Percentiles rank a stretch among this genome's conserved stretches.
Conservation (phyloP, 2,329 filamentous ascomycete species). For the Fusarium succisae region DNA sequence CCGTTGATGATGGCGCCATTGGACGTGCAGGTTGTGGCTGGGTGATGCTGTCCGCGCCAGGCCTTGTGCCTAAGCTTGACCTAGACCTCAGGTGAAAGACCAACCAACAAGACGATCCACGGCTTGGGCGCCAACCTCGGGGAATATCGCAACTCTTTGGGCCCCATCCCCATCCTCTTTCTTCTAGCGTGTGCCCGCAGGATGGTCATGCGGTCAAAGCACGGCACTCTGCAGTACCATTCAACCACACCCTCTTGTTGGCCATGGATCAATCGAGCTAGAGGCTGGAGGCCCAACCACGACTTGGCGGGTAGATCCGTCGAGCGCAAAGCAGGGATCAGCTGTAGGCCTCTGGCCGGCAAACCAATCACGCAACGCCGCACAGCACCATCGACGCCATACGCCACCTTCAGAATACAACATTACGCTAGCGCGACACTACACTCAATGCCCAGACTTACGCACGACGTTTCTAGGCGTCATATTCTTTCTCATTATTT, state of each 20-base stretch:
- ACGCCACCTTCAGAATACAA: slow-evolving; percentile 11
- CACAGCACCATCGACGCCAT: slow-evolving; percentile 11
- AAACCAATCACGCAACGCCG: slow-evolving; percentile 7
- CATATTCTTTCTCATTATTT: slow-evolving; percentile 3
- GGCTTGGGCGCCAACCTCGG: slow-evolving; percentile 12
- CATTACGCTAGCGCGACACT: background rate
- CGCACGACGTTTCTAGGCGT: slow-evolving; percentile 31
- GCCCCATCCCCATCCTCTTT: slow-evolving; percentile 10
- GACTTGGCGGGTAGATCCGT: slow-evolving; percentile 43
- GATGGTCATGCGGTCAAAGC: slow-evolving; percentile 39
- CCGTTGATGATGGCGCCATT: slow-evolving; percentile 39
- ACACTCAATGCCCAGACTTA: background rate
- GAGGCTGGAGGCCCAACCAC: slow-evolving; percentile 30
- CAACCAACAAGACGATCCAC: background rate
- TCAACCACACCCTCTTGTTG: slow-evolving; percentile 15
- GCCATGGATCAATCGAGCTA: slow-evolving; percentile 26
- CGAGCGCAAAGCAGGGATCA: slow-evolving; percentile 33
- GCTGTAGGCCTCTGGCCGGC: background rate
- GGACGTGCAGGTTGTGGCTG: slow-evolving; percentile 32
- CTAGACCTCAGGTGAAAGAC: background rate
- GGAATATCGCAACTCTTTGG: slow-evolving; percentile 21
- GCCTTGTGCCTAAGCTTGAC: slow-evolving; percentile 4
- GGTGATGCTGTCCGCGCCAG: slow-evolving; percentile 15
- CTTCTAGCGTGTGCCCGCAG: slow-evolving; percentile 18
- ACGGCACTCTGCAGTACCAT: slow-evolving; percentile 28